Percentiles rank a stretch among this genome's conserved stretches.
Evolutionary conservation across 2,329 filamentous ascomycete genomes (phyloP).

Genomic region (Epichloe coenophiala): DNA sequence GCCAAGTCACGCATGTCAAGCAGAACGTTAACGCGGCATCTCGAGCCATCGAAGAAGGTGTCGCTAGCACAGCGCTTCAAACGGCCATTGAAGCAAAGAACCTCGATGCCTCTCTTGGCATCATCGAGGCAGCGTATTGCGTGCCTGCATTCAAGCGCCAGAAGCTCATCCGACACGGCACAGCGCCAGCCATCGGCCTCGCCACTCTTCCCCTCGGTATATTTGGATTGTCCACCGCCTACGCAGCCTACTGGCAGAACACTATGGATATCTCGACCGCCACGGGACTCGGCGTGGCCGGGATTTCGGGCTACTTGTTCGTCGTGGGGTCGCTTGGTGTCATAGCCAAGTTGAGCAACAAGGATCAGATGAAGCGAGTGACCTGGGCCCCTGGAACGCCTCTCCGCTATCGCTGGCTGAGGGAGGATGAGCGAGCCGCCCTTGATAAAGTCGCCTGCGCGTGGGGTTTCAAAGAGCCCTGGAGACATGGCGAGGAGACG

Average conservation of each 20-base stretch:
- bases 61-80: constrained; percentile 62
- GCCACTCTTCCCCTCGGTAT: constrained; percentile 52
- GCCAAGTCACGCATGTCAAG: constrained; percentile 43
- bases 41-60: constrained; percentile 56
- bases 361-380: constrained; percentile 90
- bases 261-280: constrained; percentile 66
- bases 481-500: constrained; percentile 76
- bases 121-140: constrained; percentile 57
- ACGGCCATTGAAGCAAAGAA: constrained; percentile 69
- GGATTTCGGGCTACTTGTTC: constrained; percentile 69
- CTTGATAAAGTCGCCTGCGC: constrained; percentile 75
- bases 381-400: constrained; percentile 79
- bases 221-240: constrained; percentile 51
- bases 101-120: constrained; percentile 61
- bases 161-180: constrained; percentile 51
- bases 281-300: constrained; percentile 65
- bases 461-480: constrained; percentile 80
- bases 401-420: constrained; percentile 67
- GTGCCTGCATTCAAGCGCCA: constrained; percentile 51
- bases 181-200: constrained; percentile 44
- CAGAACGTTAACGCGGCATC: constrained; percentile 56
- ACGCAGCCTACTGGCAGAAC: constrained; percentile 34
- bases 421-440: constrained; percentile 80
- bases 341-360: constrained; percentile 72
- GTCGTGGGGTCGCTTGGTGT: constrained; percentile 73